Conservation (phyloP, 83 land plant species). For the Picea mariana region DNA sequence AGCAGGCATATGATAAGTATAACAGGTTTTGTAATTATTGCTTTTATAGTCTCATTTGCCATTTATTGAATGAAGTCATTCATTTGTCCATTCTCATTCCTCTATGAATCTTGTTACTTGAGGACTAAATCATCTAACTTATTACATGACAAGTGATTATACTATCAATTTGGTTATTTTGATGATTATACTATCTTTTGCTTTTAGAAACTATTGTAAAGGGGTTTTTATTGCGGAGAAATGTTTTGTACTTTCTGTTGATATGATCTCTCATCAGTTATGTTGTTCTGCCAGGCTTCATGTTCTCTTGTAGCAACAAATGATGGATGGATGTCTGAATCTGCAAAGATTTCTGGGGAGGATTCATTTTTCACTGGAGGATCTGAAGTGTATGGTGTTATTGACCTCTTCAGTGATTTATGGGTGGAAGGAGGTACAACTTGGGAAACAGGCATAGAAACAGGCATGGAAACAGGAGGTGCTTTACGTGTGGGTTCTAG, state of each 20-base stretch:
- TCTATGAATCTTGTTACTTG: neutral
- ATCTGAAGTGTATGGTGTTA: conserved; percentile 40
- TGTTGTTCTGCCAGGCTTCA: conserved; percentile 2
- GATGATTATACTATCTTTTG: neutral
- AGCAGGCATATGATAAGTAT: neutral
- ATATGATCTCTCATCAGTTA: neutral
- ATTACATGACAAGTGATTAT: neutral
- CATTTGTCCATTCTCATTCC: neutral
- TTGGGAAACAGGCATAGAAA: conserved; percentile 19
- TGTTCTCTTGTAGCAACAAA: conserved; percentile 3
- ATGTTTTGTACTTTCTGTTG: neutral
- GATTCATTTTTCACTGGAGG: conserved; percentile 17
- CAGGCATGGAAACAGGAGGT: neutral
- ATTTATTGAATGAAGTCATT: neutral
- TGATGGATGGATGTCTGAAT: conserved; percentile 18
- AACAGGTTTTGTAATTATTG: neutral
- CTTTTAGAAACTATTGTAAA: neutral
- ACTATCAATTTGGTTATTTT: no score
- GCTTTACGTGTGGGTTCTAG: neutral
- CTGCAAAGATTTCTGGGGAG: conserved; percentile 12
- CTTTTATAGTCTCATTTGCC: neutral
- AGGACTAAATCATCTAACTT: neutral
- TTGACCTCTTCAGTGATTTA: conserved; percentile 64
- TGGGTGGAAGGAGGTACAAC: conserved; percentile 36
- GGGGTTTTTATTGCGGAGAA: neutral